phyloP scores from a whole-genome alignment of 2,329 filamentous ascomycete genomes.

The Monilinia fructigena region DNA sequence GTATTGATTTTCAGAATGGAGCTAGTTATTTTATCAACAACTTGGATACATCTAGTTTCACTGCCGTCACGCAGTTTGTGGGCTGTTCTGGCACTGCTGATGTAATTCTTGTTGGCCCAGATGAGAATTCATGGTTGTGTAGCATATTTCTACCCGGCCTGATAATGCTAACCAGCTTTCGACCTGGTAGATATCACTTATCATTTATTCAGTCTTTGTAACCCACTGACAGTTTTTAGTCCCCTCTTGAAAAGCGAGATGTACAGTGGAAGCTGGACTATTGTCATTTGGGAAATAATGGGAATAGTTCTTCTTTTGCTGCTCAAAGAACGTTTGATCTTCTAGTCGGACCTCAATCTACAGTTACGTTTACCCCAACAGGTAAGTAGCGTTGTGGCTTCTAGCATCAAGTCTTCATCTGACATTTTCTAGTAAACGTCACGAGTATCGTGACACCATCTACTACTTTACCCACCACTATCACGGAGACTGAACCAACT shows the following conservation, averaged over 20 bases:
- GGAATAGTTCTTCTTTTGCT: constrained; percentile 17
- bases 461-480: constrained; percentile 5
- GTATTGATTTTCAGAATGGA: constrained; percentile 23
- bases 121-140: constrained; percentile 21
- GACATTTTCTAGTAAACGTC: constrained; percentile 18
- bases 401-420: background rate
- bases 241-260: constrained; percentile 17
- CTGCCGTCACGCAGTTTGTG: constrained; percentile 19
- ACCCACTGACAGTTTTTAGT: background rate
- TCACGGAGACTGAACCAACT: background rate
- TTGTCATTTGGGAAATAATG: constrained; percentile 21
- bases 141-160: constrained; percentile 14
- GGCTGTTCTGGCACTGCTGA: constrained; percentile 17
- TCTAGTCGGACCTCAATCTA: constrained; percentile 15
- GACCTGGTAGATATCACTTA: constrained; percentile 3
- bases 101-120: constrained; percentile 20
- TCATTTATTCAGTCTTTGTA: background rate
- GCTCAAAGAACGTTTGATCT: constrained; percentile 20
- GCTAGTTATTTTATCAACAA: constrained; percentile 20
- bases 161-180: constrained; percentile 16
- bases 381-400: background rate
- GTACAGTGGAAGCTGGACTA: constrained; percentile 21
- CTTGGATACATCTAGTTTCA: constrained; percentile 17
- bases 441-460: constrained; percentile 17
- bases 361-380: constrained; percentile 17